Conservation (phyloP, 2,329 filamentous ascomycete species). For the Epichloe uncinata region DNA sequence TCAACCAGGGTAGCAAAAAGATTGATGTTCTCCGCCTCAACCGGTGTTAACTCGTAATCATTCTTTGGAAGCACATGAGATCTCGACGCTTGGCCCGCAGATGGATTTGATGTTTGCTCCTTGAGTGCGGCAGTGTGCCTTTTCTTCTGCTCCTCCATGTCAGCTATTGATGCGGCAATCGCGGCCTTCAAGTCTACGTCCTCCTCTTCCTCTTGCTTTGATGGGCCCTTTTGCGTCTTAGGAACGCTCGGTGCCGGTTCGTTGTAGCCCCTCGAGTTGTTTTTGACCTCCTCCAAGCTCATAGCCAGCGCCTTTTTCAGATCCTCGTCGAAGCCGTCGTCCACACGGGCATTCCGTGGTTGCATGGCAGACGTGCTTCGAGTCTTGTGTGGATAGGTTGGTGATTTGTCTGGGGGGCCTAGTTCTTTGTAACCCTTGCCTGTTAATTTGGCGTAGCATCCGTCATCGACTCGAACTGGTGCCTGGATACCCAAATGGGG, state of each 20-base stretch:
- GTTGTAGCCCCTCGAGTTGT: slow-evolving; percentile 58
- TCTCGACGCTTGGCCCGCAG: slow-evolving; percentile 24
- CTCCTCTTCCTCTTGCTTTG: slow-evolving; percentile 59
- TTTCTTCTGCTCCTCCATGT: slow-evolving; percentile 98
- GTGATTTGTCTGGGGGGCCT: slow-evolving; percentile 32
- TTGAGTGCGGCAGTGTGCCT: slow-evolving; percentile 74
- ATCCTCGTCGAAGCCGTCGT: slow-evolving; percentile 89
- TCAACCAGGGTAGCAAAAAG: slow-evolving; percentile 91
- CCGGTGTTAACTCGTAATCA: slow-evolving; percentile 84
- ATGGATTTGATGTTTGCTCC: slow-evolving; percentile 49
- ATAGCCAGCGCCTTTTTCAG: slow-evolving; percentile 87
- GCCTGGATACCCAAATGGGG: slow-evolving; percentile 88
- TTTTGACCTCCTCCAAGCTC: slow-evolving; percentile 88
- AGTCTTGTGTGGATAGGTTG: slow-evolving; percentile 46
- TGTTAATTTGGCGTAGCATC: slow-evolving; percentile 80
- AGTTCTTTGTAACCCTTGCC: slow-evolving; percentile 42
- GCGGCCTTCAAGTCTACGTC: slow-evolving; percentile 89
- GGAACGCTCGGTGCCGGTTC: slow-evolving; percentile 35
- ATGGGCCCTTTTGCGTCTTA: slow-evolving; percentile 13
- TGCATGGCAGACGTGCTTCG: slow-evolving; percentile 63
- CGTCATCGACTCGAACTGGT: slow-evolving; percentile 88
- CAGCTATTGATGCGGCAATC: slow-evolving; percentile 84
- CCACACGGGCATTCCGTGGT: slow-evolving; percentile 74
- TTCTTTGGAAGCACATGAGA: slow-evolving; percentile 59
- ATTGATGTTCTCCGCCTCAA: slow-evolving; percentile 96